Evolutionary conservation across 1,284 basidiomycete species (phyloP), one percentile per base, ranked within the genome.

Genomic region (Microbotryomycetes sp.): DNA sequence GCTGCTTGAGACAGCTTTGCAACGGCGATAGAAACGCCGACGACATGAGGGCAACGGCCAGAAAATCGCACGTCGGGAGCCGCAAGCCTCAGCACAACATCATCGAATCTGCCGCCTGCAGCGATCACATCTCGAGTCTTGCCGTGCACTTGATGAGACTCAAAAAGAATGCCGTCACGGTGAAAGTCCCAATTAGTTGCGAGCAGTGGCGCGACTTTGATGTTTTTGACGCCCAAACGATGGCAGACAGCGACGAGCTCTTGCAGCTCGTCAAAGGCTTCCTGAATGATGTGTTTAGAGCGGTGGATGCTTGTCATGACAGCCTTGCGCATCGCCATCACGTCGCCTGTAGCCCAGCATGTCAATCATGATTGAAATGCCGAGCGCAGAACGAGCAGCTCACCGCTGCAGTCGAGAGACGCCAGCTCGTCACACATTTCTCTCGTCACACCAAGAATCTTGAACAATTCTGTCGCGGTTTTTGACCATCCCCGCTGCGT

Each of bases 151-250:
- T 76, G 70, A 13, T 79, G 76, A 24, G 79, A 78, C 54, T 81
- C 79, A 69, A 82, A 81, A 68, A 81, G 77, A 50, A 79, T 74
- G 5, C 79, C 80, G 26, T 78, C 78, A 2, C 75, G 73, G 74
- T 81, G 81, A 63, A 79, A 76, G 66, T 78, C 71, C 59, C 71
- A 72, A 48, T 73, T 74, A 57, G 74, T 71, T 7, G 71, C 68
- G 31, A 77, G 66, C 26, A 77, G 66, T 0, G 81, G 81, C 16
- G 78, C 73, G 63, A 82, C 75, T 11, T 78, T 63, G 52, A 83
- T 76, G 27, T 72, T 73, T 26, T 73, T 73, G 4, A 81, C 75
- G 11, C 80, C 80, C 50, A 80, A 75, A 26, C 75, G 72, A 18
- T 72, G 63, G 18, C 78, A 75, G 0, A 79, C 74, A 2, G 66